Evolutionary conservation across 768 basidiomycete species (phyloP), one percentile per base, ranked within the genome.

Genomic region (Mycena capillaripes): DNA sequence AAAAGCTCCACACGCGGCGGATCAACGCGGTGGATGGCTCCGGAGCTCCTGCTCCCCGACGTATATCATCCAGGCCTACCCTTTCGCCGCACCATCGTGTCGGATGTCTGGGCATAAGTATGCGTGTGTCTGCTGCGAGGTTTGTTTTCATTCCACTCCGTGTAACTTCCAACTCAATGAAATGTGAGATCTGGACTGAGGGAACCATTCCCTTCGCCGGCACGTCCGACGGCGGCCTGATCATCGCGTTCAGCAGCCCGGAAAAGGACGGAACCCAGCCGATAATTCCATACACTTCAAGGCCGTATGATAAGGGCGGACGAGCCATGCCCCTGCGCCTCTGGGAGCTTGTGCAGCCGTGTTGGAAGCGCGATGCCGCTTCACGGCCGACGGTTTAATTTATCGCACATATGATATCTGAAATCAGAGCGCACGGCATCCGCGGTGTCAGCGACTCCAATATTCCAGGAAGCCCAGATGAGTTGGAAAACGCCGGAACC

Each of bases 41-140:
- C 66, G 10, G 66, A 67, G 21, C 44, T 67, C 17, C 34, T 67
- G 5, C 42, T 57, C 17, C 66, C 55, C 3, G 23, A 30, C 25
- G 29, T 61, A 16, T 61, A 61, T 34, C 46, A 53, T 2, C 52
- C 52, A 17, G 52, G 29, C 27, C 52, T 14, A 3, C 42, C 55
- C 21, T 67, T 67, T 30, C 40, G 34, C n/a, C 42, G 56, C 16
- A 67, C 66, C 10, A 10, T 27, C 19, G 56, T 44, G 16, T 67
- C 66, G 3, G 66, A 67, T 34, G 56, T 67, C 4, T 67, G 66
- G 66, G 56, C 56, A n/a, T n/a, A n/a, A n/a, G 4, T 63, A 52
- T 25, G 62, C 7, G 7, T 36, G 34, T 36, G 34, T 36, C 34
- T 36, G 34, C 12, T 48, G 46, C n/a, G 46, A 48, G 46, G 46